phyloP scores from a whole-genome alignment of 73 alveolate species.

The Paramecium sexaurelia region DNA sequence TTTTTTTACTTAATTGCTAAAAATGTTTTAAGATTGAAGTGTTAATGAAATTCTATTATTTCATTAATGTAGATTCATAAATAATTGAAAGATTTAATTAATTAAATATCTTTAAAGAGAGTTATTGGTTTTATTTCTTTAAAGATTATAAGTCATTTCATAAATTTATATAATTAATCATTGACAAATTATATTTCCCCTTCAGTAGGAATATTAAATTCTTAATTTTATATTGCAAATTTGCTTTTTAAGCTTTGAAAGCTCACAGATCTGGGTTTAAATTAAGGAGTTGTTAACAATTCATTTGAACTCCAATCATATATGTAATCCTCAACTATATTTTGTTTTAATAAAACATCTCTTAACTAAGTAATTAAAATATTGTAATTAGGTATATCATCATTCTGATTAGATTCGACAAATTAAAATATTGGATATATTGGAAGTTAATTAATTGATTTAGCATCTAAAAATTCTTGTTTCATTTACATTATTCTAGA shows the following conservation, averaged over 20 bases:
- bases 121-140: too few species aligned
- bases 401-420: not conserved
- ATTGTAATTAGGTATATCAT: not conserved
- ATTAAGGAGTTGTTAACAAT: not conserved
- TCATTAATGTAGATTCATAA: too few species aligned
- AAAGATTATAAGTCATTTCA: conserved; percentile 1
- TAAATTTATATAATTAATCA: not conserved
- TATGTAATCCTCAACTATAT: not conserved
- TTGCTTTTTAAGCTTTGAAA: not conserved
- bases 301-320: conserved; percentile 12
- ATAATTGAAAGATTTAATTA: too few species aligned
- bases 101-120: too few species aligned
- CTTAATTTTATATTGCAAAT: not conserved
- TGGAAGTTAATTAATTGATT: not conserved
- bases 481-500: not conserved
- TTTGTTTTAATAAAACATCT: not conserved
- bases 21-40: too few species aligned
- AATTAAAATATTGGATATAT: not conserved
- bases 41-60: too few species aligned
- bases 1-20: too few species aligned
- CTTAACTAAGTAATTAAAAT: not conserved
- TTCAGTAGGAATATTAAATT: not conserved
- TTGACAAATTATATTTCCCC: not conserved
- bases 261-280: not conserved
- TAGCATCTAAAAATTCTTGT: conserved; percentile 15